Evolutionary conservation across 192 early-diverging fungal genomes (phyloP).

Genomic region (Rhizoclosmatium sp.): DNA sequence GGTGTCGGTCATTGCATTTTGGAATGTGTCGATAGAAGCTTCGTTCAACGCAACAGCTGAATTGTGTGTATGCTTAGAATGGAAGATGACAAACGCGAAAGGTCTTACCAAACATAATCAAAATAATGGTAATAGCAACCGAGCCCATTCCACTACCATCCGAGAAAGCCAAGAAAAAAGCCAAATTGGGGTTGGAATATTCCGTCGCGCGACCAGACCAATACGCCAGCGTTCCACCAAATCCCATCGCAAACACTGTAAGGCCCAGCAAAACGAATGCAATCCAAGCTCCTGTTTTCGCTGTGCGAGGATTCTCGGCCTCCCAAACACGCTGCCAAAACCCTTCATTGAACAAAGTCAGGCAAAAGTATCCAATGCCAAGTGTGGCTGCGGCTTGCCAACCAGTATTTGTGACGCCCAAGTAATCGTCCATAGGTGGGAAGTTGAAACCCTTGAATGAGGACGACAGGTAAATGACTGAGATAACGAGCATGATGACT

Average conservation of each 20-base stretch:
- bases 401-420: slow-evolving; percentile 44
- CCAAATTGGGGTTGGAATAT: slow-evolving; percentile 36
- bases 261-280: slow-evolving; percentile 39
- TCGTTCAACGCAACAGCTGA: slow-evolving; percentile 52
- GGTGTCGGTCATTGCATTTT: slow-evolving; percentile 52
- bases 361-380: slow-evolving; percentile 41
- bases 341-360: slow-evolving; percentile 56
- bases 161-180: slow-evolving; percentile 46
- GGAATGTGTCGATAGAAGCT: slow-evolving; percentile 54
- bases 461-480: slow-evolving; percentile 49
- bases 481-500: slow-evolving; percentile 39
- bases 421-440: slow-evolving; percentile 32
- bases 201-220: slow-evolving; percentile 35
- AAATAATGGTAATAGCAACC: slow-evolving; percentile 42
- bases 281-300: slow-evolving; percentile 41
- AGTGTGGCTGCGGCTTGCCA: slow-evolving; percentile 45
- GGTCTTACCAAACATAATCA: slow-evolving; percentile 44
- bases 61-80: background rate
- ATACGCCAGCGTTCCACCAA: slow-evolving; percentile 31
- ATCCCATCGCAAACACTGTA: slow-evolving; percentile 42
- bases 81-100: no score
- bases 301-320: slow-evolving; percentile 35
- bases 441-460: slow-evolving; percentile 34
- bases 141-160: slow-evolving; percentile 24
- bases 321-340: slow-evolving; percentile 59